These are phyloP conservation scores for Tolypocladium guangdongense DNA, from an alignment of 2,329 filamentous ascomycete genomes.

Conservation along the genomic window DNA sequence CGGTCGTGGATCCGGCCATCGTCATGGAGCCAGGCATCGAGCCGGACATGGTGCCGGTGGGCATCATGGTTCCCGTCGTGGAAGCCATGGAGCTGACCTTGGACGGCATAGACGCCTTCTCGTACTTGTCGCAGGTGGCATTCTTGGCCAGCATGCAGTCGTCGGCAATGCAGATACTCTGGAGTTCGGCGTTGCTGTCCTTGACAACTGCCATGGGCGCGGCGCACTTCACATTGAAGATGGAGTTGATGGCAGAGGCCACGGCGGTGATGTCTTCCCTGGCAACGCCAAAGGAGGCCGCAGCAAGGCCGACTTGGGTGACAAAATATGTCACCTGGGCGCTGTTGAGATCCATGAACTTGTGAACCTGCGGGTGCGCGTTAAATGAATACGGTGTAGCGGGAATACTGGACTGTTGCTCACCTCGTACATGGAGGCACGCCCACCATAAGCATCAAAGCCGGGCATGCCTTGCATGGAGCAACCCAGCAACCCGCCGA, in stretches of 20 bases:
- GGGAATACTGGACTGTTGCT: conserved; percentile 6
- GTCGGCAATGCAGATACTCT: conserved; percentile 43
- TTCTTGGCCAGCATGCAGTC: conserved; percentile 36
- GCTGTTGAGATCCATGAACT: conserved; percentile 46
- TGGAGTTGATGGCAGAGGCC: conserved; percentile 32
- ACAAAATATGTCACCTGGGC: conserved; percentile 48
- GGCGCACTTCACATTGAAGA: conserved; percentile 42
- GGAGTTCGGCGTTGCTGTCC: conserved; percentile 32
- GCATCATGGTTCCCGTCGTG: conserved; percentile 6
- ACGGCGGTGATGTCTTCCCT: conserved; percentile 37
- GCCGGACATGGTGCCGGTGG: conserved; percentile 1
- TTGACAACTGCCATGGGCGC: conserved; percentile 33
- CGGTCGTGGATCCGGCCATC: conserved; percentile 3
- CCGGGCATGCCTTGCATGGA: conserved; percentile 35
- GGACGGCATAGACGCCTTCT: conserved; percentile 12
- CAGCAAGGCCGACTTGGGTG: conserved; percentile 43
- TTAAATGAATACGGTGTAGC: not conserved
- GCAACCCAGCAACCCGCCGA: conserved; percentile 47
- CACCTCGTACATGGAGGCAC: conserved; percentile 31
- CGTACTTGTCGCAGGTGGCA: conserved; percentile 35
- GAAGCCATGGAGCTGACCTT: conserved; percentile 10
- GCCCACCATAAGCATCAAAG: conserved; percentile 37
- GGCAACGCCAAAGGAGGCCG: conserved; percentile 47
- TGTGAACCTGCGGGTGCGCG: conserved; percentile 28
- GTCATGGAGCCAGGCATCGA: conserved; percentile 1